Evolutionary conservation across 2,329 filamentous ascomycete species (phyloP), one percentile per base, ranked within the genome.

Genomic region (Lizonia empirigonia): DNA sequence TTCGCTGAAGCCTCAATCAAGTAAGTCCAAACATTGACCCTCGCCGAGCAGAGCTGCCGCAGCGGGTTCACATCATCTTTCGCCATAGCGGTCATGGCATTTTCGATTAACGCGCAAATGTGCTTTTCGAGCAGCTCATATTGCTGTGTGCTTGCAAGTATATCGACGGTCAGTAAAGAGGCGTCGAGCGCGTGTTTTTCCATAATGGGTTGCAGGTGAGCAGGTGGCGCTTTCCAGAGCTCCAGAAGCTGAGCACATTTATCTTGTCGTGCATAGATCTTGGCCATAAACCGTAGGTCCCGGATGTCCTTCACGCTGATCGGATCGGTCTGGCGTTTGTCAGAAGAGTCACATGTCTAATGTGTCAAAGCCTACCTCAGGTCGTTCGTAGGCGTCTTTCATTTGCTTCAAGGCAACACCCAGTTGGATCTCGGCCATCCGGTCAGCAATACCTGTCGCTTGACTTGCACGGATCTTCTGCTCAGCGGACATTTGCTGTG

Each of bases 281-380:
- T 58, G 7, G 57, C 62, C 66, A 72, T 70, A 40, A 73, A 72
- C 16, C 68, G 66, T 22, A 73, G 44, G 48, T 72, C 69, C 10
- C 66, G 58, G 40, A 70, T 67, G 22, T 64, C 60, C 19, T 65
- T 59, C 18, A 72, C 55, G 36, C 62, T 62, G 37, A 68, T 62
- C 0, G 55, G 46, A 18, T 69, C 62, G 36, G 59, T 61, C 68
- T 71, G 36, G 12, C 32, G 16, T 2, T 7, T 6, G 48, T 69
- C 22, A 68, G 58, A 23, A 10, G 8, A 34, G 18, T 18, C 13
- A 18, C 13, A 33, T 13, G 5, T 4, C 12, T 12, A 6, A 26
- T 9, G 1, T 16, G 16, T n/a, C 24, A 26, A 7, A n/a, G 12
- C 34, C 35, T 59, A 70, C 66, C 35, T 60, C 50, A 36, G 61